Percentiles rank a stretch among this genome's conserved stretches.
Conservation (phyloP, 352 stramenopile genomes). For the Phytophthora pluvialis region DNA sequence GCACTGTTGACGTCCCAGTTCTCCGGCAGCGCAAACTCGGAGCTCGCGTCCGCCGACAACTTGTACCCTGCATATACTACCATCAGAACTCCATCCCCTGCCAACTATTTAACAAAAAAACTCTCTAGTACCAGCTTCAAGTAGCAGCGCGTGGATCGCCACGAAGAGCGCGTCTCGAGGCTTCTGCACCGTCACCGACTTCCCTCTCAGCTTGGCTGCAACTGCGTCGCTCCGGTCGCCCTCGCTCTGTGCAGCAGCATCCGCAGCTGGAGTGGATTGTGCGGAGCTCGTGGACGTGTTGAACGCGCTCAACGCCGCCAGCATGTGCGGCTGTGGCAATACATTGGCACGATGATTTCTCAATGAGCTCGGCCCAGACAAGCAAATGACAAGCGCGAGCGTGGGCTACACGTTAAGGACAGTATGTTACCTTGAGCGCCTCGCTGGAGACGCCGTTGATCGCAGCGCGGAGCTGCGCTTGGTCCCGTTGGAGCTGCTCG, state of each 20-base stretch:
- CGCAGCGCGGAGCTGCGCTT: constrained; percentile 42
- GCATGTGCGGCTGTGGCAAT: constrained; percentile 71
- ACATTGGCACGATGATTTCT: constrained; percentile 23
- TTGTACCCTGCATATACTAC: constrained; percentile 46
- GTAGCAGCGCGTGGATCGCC: constrained; percentile 69
- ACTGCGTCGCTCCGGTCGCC: constrained; percentile 56
- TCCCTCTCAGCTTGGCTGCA: constrained; percentile 46
- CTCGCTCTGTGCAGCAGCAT: constrained; percentile 4
- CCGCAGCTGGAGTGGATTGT: constrained; percentile 2
- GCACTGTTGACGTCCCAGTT: constrained; percentile 67
- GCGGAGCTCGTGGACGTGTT: constrained; percentile 12
- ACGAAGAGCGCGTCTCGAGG: constrained; percentile 75
- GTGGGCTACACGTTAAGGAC: background rate
- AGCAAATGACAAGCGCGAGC: background rate
- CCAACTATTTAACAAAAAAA: background rate
- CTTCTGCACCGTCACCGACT: constrained; percentile 50
- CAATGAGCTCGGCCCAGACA: constrained; percentile 15
- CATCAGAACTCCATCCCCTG: background rate
- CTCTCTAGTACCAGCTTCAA: constrained; percentile 65
- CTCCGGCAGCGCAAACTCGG: constrained; percentile 46
- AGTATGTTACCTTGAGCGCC: constrained; percentile 40
- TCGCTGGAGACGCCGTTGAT: constrained; percentile 40
- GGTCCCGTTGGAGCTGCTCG: constrained; percentile 41
- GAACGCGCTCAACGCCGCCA: constrained; percentile 62
- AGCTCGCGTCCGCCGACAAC: constrained; percentile 23